Evolutionary conservation across 768 basidiomycete genomes (phyloP).

Genomic region (Hygrocybe punicea): DNA sequence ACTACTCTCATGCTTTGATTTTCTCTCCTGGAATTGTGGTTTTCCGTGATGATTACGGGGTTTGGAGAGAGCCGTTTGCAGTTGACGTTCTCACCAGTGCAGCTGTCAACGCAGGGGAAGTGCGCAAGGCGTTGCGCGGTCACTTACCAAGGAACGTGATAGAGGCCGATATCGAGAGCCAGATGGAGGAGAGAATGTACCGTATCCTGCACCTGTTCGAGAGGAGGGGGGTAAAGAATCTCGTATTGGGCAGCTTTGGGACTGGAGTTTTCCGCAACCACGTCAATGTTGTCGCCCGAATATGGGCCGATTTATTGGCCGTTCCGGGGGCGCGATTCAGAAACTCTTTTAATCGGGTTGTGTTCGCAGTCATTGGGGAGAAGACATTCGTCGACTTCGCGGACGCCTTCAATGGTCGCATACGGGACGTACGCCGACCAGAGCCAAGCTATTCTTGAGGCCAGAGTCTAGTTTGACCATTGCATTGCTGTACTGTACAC

Average conservation of each 20-base stretch:
- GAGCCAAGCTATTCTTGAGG: too few relatives aligned
- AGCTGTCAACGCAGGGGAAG: conserved; percentile 65
- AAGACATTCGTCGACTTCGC: conserved; percentile 39
- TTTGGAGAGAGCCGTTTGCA: conserved; percentile 52
- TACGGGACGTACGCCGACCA: too few relatives aligned
- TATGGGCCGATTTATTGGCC: conserved; percentile 62
- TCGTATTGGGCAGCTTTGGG: conserved; percentile 74
- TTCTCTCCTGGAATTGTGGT: conserved; percentile 63
- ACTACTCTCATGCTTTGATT: conserved; percentile 77
- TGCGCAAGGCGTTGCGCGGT: conserved; percentile 28
- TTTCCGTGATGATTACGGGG: conserved; percentile 61
- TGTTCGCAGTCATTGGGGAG: conserved; percentile 63
- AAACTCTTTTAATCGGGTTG: conserved; percentile 55
- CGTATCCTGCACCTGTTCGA: conserved; percentile 66
- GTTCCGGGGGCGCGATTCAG: conserved; percentile 51
- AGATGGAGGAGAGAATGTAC: conserved; percentile 70
- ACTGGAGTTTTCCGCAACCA: conserved; percentile 75
- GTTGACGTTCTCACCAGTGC: conserved; percentile 68
- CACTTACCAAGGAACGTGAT: conserved; percentile 24
- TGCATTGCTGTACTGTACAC: too few relatives aligned
- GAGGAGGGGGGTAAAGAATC: conserved; percentile 50
- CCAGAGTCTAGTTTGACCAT: too few relatives aligned
- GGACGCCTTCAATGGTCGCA: conserved; percentile 10
- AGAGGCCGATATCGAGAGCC: conserved; percentile 42
- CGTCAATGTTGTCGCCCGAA: conserved; percentile 51